These are phyloP conservation scores for Cutaneotrichosporon curvatum DNA, from an alignment of 1,284 basidiomycete genomes.

Conservation along the genomic window DNA sequence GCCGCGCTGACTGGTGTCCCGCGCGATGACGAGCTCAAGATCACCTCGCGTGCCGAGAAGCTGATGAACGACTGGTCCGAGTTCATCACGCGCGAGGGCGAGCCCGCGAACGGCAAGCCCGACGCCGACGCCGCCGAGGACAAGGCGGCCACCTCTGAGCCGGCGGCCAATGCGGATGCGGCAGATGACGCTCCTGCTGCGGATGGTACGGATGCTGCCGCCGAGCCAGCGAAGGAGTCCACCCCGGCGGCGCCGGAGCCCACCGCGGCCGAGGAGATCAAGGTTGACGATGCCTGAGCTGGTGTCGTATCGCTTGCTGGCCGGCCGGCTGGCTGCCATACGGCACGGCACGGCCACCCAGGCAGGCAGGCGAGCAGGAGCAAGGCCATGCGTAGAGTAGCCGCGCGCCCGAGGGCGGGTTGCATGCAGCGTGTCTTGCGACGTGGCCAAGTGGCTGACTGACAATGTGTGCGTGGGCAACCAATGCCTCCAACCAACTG, in stretches of 20 bases:
- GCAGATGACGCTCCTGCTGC: slow-evolving; percentile 9
- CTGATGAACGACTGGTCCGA: slow-evolving; percentile 39
- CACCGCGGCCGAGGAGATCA: slow-evolving; percentile 8
- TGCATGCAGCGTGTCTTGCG: no score
- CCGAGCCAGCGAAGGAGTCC: slow-evolving; percentile 17
- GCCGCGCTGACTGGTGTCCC: slow-evolving; percentile 65
- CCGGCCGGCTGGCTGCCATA: no score
- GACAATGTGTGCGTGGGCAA: no score
- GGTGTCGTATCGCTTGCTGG: no score
- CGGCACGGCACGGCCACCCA: no score
- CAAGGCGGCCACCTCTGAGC: slow-evolving; percentile 8
- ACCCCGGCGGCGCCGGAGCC: slow-evolving; percentile 1
- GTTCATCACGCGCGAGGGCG: slow-evolving; percentile 2
- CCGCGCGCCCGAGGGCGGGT: no score
- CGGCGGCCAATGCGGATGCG: slow-evolving; percentile 2
- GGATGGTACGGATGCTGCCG: slow-evolving; percentile 3
- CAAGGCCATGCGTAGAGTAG: neutral
- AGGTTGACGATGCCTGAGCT: slow-evolving; percentile 7
- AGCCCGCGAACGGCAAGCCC: slow-evolving; percentile 7
- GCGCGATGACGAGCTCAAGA: slow-evolving; percentile 75
- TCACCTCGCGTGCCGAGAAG: slow-evolving; percentile 60
- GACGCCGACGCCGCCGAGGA: slow-evolving; percentile 13
- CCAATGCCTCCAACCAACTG: no score
- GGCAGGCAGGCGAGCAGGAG: neutral
- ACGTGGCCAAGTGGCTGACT: no score